Percentiles rank a stretch among this genome's conserved stretches.
These are phyloP conservation scores for Rhamnella rubrinervis DNA, from an alignment of 331 rosid species.

Conservation along the genomic window DNA sequence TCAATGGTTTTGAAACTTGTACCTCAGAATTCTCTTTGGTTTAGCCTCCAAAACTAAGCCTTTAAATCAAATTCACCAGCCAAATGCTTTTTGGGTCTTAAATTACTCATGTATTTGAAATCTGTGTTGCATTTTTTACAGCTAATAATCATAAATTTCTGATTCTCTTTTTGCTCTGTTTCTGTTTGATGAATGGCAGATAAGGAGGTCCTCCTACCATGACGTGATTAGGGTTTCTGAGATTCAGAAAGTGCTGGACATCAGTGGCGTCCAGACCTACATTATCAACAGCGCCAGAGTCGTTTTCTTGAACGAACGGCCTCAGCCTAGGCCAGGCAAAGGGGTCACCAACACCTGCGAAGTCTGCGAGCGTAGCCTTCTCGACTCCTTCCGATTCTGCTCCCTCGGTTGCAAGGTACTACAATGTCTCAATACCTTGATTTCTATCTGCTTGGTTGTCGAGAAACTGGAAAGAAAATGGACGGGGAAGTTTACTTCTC, in stretches of 20 bases:
- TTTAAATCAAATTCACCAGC: not conserved
- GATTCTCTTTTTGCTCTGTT: not conserved
- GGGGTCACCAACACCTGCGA: slow-evolving; percentile 98
- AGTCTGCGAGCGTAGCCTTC: slow-evolving; percentile 96
- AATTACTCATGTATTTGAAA: not conserved
- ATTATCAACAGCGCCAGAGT: slow-evolving; percentile 96
- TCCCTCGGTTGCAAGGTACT: slow-evolving; percentile 99
- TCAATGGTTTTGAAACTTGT: not conserved
- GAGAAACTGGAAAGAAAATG: slow-evolving; percentile 14
- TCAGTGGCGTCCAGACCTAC: slow-evolving; percentile 91
- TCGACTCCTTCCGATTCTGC: slow-evolving; percentile 90
- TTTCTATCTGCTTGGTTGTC: slow-evolving; percentile 15
- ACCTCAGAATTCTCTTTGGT: too few relatives aligned
- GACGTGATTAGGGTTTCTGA: slow-evolving; percentile 91
- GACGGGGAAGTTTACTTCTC: not conserved
- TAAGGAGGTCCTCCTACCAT: slow-evolving; percentile 94
- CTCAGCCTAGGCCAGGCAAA: slow-evolving; percentile 99
- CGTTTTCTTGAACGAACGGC: slow-evolving; percentile 91
- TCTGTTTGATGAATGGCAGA: slow-evolving; percentile 37
- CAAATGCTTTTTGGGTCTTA: not conserved
- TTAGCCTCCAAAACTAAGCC: too few relatives aligned
- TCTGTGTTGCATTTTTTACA: not conserved
- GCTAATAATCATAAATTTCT: not conserved
- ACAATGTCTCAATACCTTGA: slow-evolving; percentile 7
- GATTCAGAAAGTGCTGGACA: slow-evolving; percentile 95